phyloP scores from a whole-genome alignment of 1,284 basidiomycete genomes.

The Pyrrhoderma lamaoense region DNA sequence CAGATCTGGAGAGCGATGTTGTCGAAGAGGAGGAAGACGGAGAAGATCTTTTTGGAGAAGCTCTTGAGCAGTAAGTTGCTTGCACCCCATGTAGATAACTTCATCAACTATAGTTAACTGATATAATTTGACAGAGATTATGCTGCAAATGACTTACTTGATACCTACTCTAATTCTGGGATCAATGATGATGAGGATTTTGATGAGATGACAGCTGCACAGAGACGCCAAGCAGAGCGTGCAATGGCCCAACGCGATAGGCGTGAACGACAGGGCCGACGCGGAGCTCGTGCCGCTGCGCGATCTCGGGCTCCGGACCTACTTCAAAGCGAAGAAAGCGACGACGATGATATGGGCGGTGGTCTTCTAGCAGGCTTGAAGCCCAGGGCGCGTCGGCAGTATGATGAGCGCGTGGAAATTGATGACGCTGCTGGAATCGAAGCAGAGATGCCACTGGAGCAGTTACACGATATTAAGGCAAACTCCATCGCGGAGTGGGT shows the following conservation, averaged over 20 bases:
- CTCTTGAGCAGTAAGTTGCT: conserved; percentile 60
- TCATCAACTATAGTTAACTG: background rate
- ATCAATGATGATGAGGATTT: conserved; percentile 82
- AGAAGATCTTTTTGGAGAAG: conserved; percentile 89
- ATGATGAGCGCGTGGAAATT: conserved; percentile 79
- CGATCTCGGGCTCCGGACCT: conserved; percentile 81
- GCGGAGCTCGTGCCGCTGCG: conserved; percentile 62
- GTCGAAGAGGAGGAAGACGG: conserved; percentile 77
- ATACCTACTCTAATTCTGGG: conserved; percentile 82
- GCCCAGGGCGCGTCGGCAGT: conserved; percentile 72
- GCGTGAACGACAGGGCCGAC: conserved; percentile 55
- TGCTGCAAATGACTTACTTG: conserved; percentile 72
- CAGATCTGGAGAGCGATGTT: conserved; percentile 56
- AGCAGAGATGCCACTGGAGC: conserved; percentile 91
- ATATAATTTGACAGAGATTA: conserved; percentile 64
- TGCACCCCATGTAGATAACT: background rate
- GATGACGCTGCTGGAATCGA: conserved; percentile 84
- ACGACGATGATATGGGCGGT: conserved; percentile 52
- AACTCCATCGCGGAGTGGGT: conserved; percentile 98
- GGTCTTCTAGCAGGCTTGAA: conserved; percentile 64
- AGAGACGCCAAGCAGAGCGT: conserved; percentile 80
- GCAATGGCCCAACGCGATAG: conserved; percentile 88
- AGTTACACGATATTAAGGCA: conserved; percentile 95
- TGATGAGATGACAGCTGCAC: conserved; percentile 64
- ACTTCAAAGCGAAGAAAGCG: conserved; percentile 56